Conservation (phyloP, 352 stramenopile genomes). For the Phytophthora gonapodyides region DNA sequence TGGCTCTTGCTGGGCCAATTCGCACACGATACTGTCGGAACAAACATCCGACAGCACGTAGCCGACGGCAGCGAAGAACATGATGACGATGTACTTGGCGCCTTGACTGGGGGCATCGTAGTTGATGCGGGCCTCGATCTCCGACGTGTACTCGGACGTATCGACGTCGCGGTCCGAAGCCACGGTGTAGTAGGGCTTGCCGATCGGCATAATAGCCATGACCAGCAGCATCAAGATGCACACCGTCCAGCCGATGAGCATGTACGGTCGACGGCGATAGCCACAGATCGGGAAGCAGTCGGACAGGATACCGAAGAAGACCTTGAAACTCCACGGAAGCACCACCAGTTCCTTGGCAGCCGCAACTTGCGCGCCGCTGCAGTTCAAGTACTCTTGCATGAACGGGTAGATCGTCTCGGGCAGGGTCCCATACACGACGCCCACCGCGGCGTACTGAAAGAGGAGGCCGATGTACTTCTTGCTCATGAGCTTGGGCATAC, state of each 20-base stretch:
- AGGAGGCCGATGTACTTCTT: constrained; percentile 47
- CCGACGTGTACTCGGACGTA: constrained; percentile 27
- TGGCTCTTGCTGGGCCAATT: constrained; percentile 54
- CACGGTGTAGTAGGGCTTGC: constrained; percentile 53
- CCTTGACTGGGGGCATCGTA: constrained; percentile 28
- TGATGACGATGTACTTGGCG: constrained; percentile 43
- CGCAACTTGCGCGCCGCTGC: constrained; percentile 41
- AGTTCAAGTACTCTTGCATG: constrained; percentile 48
- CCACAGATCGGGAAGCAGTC: constrained; percentile 48
- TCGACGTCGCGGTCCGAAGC: constrained; percentile 25
- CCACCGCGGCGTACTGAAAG: constrained; percentile 48
- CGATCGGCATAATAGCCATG: constrained; percentile 42
- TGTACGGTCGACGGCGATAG: constrained; percentile 60
- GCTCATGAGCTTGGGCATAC: constrained; percentile 32
- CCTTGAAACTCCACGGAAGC: constrained; percentile 63
- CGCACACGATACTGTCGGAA: constrained; percentile 51
- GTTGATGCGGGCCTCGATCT: constrained; percentile 41
- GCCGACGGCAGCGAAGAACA: constrained; percentile 53
- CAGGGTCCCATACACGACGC: constrained; percentile 44
- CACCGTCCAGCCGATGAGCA: constrained; percentile 57
- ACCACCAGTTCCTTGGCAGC: constrained; percentile 43
- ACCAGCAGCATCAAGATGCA: constrained; percentile 49
- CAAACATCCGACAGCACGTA: constrained; percentile 66
- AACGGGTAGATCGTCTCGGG: constrained; percentile 53
- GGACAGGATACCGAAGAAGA: constrained; percentile 36